Base-by-base conservation (phyloP, 2,329 filamentous ascomycete genomes). In the Alternaria sp. region DNA sequence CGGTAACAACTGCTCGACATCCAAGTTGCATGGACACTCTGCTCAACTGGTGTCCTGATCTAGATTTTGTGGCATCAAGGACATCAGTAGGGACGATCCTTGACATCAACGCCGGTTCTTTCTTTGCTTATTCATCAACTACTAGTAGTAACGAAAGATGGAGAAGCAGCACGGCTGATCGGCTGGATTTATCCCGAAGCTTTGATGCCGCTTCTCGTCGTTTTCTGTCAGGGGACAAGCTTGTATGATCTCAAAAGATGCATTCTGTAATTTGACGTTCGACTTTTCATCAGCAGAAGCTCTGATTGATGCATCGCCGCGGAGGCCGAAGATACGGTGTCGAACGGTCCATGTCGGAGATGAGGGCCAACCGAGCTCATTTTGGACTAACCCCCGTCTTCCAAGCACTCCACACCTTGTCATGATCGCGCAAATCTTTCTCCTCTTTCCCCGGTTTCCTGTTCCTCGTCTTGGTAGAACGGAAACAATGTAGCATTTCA, bases 401-500 rank as follows among this genome's bases (percentile, higher is more conserved):
- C 30, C 28, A 54, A 47, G 26, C 22, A 32, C 57, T 26, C 39
- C 46, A 22, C 53, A 20, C 22, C 16, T 42, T 38, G 41, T 56
- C 44, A 55, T 56, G 39, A 56, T 51, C 26, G n/a, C 32, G 28
- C 46, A 51, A 26, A 36, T 32, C 38, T 34, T 16, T 48, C 20
- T n/a, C n/a, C 46, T 14, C 22, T 46, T 43, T 43, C 41, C 32
- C 57, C 57, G 18, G 24, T 53, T 49, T 52, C 57, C 51, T 34
- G 46, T 39, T 48, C 34, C 46, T 51, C 34, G 14, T 26, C 43
- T 51, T 51, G 55, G 26, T 26, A 38, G 34, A 38, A 47, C 34
- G 26, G 41, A n/a, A 43, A 28, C n/a, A 9, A 46, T 39, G 42
- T 7, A 22, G 48, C 16, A 49, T 51, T 22, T 32, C 22, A 49